Evolutionary conservation across 306 rosid species (phyloP).

Genomic region (Quercus parvula): DNA sequence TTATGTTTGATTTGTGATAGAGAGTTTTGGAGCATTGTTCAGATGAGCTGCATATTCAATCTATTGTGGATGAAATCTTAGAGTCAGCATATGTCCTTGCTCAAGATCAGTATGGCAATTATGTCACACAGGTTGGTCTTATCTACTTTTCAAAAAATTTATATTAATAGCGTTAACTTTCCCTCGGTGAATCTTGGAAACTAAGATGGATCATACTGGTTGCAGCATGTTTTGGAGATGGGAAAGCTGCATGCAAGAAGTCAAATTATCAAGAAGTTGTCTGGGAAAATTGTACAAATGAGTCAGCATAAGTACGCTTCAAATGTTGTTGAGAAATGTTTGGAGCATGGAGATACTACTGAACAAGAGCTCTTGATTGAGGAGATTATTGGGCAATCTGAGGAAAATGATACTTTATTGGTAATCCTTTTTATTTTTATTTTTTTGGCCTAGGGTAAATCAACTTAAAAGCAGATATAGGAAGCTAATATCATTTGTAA

Average conservation of each 20-base stretch:
- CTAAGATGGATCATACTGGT: slow-evolving; percentile 4
- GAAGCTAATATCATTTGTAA: not conserved
- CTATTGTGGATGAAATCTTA: slow-evolving; percentile 57
- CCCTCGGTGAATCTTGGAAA: not conserved
- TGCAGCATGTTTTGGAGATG: slow-evolving; percentile 64
- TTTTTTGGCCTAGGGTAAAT: not conserved
- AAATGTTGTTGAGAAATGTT: slow-evolving; percentile 87
- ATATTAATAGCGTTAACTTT: not conserved
- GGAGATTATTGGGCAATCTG: slow-evolving; percentile 71
- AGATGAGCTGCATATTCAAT: slow-evolving; percentile 42
- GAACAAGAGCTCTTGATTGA: slow-evolving; percentile 62
- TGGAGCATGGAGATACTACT: slow-evolving; percentile 64
- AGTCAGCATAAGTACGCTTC: slow-evolving; percentile 87
- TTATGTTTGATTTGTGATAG: slow-evolving; percentile 25
- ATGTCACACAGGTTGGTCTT: slow-evolving; percentile 62
- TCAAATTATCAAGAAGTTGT: slow-evolving; percentile 53
- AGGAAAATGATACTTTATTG: slow-evolving; percentile 65
- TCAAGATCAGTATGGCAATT: slow-evolving; percentile 74
- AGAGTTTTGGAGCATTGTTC: slow-evolving; percentile 72
- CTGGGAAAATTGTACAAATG: slow-evolving; percentile 53
- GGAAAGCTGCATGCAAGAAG: slow-evolving; percentile 59
- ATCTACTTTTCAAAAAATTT: not conserved
- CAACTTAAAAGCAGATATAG: not conserved
- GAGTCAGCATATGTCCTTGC: slow-evolving; percentile 54
- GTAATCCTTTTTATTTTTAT: slow-evolving; percentile 26